Base-by-base conservation (phyloP, 257 asterid species). In the Solanum tarapatanum region DNA sequence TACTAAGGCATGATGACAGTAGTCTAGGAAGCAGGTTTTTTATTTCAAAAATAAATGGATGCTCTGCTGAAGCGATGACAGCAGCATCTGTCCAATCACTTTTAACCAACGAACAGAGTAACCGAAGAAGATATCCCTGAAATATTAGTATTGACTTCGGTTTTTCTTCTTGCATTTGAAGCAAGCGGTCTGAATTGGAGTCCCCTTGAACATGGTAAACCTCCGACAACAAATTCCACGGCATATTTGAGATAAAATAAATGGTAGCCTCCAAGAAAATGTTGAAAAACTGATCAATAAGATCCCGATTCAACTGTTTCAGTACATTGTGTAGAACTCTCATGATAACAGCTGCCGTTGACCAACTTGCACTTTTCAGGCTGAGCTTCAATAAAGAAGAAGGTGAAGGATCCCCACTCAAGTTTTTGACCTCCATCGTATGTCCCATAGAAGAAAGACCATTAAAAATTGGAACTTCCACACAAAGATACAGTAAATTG, bases 111-210 rank as follows among this genome's bases (percentile, higher is more conserved):
- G 98, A 94, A 89, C 97, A 93, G 82, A 94, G 86, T 68, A 94
- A 93, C 90, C 94, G 99, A 88, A 93, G 87, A 89, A 93, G 87
- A 89, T 88, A 90, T 87, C 96, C 99, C 55, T 92, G 82, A 83
- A 94, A 92, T 28, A 87, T 43, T 72, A 80, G 74, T 58, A 86
- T 79, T 85, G 94, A 93, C 83, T 89, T 92, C 5, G 87, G 85
- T 64, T 87, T 92, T 48, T 72, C 76, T 87, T 84, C 88, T 77
- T 74, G 69, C 26, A 33, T 11, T 72, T 85, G 84, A 28, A 68
- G 90, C 75, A 72, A 26, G 84, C 28, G 88, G 86, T 91, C 91
- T 36, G 73, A 66, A 69, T 12, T 76, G 85, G 91, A 87, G 83
- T 88, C 87, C 82, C 79, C 51, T 19, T 64, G 83, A 90, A 86